Conservation (phyloP, 768 basidiomycete species). For the Suillus bovinus region DNA sequence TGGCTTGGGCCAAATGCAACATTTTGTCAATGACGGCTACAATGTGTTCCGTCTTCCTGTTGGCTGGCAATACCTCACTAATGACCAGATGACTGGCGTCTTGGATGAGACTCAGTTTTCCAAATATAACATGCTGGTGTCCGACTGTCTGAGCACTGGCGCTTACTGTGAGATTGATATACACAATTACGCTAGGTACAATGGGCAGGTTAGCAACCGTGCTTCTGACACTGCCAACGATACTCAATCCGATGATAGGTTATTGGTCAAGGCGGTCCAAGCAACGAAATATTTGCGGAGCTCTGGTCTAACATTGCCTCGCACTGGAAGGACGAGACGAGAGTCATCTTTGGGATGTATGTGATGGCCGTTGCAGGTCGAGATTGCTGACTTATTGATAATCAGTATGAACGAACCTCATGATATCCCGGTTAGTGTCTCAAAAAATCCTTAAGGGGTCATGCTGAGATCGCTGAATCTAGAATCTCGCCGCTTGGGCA, state of each 20-base stretch:
- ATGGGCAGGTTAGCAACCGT: slow-evolving; percentile 37
- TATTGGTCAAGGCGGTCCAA: slow-evolving; percentile 64
- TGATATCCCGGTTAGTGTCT: slow-evolving; percentile 41
- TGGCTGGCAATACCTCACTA: slow-evolving; percentile 56
- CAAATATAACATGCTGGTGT: slow-evolving; percentile 49
- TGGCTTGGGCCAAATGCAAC: slow-evolving; percentile 54
- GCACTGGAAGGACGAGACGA: slow-evolving; percentile 43
- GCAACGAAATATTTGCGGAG: slow-evolving; percentile 51
- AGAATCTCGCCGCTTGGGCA: slow-evolving; percentile 49
- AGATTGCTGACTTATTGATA: neutral
- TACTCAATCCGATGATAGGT: slow-evolving; percentile 34
- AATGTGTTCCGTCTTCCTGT: slow-evolving; percentile 63
- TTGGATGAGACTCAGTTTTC: slow-evolving; percentile 45
- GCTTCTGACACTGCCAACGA: neutral
- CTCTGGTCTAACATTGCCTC: slow-evolving; percentile 55
- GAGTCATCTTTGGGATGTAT: slow-evolving; percentile 51
- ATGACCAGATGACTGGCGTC: slow-evolving; percentile 38
- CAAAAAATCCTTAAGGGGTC: no score
- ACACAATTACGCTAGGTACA: slow-evolving; percentile 62
- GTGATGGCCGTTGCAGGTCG: slow-evolving; percentile 15
- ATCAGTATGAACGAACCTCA: slow-evolving; percentile 66
- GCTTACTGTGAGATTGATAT: slow-evolving; percentile 57
- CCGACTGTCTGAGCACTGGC: slow-evolving; percentile 44
- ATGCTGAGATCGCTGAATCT: neutral
- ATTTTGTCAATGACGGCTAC: slow-evolving; percentile 53